Percentiles rank a stretch among this genome's conserved stretches.
phyloP scores from a whole-genome alignment of 1,139 yeast species.

The Yamadazyma songkhlaensis region DNA sequence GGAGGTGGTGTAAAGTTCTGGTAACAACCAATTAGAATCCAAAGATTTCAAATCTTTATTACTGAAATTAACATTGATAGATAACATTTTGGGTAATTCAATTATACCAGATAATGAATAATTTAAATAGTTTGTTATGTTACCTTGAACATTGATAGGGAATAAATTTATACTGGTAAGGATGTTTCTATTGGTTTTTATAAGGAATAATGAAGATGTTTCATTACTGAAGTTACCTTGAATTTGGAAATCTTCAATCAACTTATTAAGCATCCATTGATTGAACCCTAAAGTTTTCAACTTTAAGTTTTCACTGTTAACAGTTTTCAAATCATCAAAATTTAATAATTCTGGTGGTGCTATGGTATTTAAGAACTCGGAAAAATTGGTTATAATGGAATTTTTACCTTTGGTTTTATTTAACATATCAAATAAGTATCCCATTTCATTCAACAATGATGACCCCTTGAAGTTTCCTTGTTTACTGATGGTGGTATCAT shows the following conservation, averaged over 20 bases:
- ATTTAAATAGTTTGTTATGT: slow-evolving; percentile 52
- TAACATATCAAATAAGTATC: slow-evolving; percentile 90
- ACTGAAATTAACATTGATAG: slow-evolving; percentile 56
- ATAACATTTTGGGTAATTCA: slow-evolving; percentile 63
- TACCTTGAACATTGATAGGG: slow-evolving; percentile 4
- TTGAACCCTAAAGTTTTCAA: slow-evolving; percentile 54
- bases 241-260: slow-evolving; percentile 45
- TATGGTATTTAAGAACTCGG: slow-evolving; percentile 43
- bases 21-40: slow-evolving; percentile 43
- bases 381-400: slow-evolving; percentile 75
- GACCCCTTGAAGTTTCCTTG: slow-evolving; percentile 41
- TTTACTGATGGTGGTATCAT: slow-evolving; percentile 22
- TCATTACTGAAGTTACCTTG: slow-evolving; percentile 20
- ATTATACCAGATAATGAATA: slow-evolving; percentile 37
- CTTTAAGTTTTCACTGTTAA: slow-evolving; percentile 35
- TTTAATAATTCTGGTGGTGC: slow-evolving; percentile 50
- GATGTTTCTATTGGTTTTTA: slow-evolving; percentile 35
- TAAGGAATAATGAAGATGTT: slow-evolving; percentile 21
- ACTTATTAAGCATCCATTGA: slow-evolving; percentile 52
- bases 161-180: slow-evolving; percentile 21
- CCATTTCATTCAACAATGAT: slow-evolving; percentile 73
- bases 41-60: slow-evolving; percentile 45
- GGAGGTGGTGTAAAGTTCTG: slow-evolving; percentile 1
- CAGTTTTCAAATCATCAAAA: slow-evolving; percentile 41
- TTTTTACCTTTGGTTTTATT: slow-evolving; percentile 68